Evolutionary conservation across 164 flowering plant species (phyloP).

Genomic region (Berberis vulgaris): DNA sequence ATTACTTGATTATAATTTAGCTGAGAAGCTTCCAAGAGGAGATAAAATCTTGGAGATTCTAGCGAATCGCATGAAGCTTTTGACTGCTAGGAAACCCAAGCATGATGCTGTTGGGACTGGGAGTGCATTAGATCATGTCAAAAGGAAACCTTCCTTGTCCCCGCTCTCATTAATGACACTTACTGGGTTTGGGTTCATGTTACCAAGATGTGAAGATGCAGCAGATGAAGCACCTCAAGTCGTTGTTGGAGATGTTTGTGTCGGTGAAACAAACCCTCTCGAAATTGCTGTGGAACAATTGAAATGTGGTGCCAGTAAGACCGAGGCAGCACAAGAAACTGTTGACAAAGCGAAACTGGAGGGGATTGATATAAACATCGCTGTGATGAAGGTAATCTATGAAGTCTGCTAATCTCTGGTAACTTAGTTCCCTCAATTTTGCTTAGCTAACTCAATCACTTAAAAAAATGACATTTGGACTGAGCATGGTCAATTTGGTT

Average conservation of each 20-base stretch:
- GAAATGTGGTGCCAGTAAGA: constrained; percentile 42
- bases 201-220: constrained; percentile 22
- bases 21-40: constrained; percentile 84
- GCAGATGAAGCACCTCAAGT: constrained; percentile 19
- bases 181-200: constrained; percentile 37
- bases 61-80: constrained; percentile 31
- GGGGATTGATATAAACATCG: constrained; percentile 80
- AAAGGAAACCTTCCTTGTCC: constrained; percentile 15
- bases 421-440: neutral
- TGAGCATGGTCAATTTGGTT: neutral
- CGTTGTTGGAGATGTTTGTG: constrained; percentile 39
- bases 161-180: constrained; percentile 52
- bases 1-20: constrained; percentile 58
- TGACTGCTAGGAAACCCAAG: constrained; percentile 15
- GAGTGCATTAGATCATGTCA: constrained; percentile 13
- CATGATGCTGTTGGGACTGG: constrained; percentile 23
- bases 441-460: neutral
- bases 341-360: constrained; percentile 86
- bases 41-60: constrained; percentile 65
- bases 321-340: constrained; percentile 84
- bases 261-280: constrained; percentile 64
- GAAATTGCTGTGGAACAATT: constrained; percentile 58
- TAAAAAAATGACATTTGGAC: neutral
- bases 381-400: constrained; percentile 67
- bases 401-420: neutral